phyloP scores from a whole-genome alignment of 2,329 filamentous ascomycete genomes.

The Sporothrix humicola region DNA sequence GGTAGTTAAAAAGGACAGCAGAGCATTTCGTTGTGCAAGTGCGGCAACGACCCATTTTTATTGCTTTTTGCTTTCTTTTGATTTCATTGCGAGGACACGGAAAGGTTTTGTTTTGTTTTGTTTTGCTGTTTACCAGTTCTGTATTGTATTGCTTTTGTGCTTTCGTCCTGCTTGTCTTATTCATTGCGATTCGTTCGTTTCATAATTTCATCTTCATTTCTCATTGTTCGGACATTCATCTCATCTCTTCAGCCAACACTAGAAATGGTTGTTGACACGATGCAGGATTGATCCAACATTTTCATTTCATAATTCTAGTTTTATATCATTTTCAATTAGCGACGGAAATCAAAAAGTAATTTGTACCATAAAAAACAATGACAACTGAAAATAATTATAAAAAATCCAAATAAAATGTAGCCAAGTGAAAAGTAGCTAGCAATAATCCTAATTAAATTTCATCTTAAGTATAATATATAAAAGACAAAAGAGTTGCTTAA shows the following conservation, averaged over 20 bases:
- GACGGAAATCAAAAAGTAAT: constrained; percentile 24
- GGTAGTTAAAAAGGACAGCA: not conserved
- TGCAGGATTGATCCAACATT: too few species aligned
- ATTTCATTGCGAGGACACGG: constrained; percentile 14
- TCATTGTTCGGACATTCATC: not conserved
- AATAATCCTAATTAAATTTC: too few species aligned
- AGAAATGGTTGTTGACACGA: too few species aligned
- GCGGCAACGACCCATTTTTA: not conserved
- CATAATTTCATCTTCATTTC: not conserved
- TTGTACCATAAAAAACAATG: not conserved
- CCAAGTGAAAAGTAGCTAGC: not conserved
- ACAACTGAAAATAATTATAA: not conserved
- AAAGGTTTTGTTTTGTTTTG: constrained; percentile 3
- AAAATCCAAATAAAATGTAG: not conserved
- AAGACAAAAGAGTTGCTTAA: too few species aligned
- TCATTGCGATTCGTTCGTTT: not conserved
- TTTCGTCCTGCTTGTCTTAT: not conserved
- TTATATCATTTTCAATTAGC: constrained; percentile 6
- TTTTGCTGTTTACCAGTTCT: not conserved
- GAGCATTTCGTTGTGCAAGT: not conserved
- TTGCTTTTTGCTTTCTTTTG: constrained; percentile 8
- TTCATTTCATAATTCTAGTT: not conserved
- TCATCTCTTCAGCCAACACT: not conserved
- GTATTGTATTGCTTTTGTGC: not conserved
- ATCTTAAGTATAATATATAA: too few species aligned